Base-by-base conservation (phyloP, 805 yeast genomes). In the Candida fluviatilis region DNA sequence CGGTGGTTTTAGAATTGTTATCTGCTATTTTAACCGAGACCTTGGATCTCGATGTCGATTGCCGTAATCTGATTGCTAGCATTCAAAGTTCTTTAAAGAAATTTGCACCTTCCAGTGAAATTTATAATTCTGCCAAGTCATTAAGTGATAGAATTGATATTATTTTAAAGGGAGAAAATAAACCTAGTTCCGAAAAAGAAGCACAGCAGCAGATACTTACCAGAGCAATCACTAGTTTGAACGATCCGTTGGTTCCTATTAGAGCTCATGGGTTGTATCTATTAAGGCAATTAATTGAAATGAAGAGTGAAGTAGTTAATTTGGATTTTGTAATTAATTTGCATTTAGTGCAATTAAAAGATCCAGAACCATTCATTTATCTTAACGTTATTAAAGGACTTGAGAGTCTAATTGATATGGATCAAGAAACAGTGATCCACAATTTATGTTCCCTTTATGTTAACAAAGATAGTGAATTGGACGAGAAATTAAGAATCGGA, bases 291-390 rank as follows among this genome's bases (percentile, higher is more conserved):
- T 64, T 88, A 31, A 67, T 78, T 4, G 69, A 63, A 30, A 60
- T 57, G 21, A 66, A 66, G 25, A 76, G 85, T n/a, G 55, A 65
- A 1, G 78, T 76, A 0, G 54, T 86, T 11, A 52, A 73, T 0
- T 35, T 75, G 7, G 76, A 73, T 3, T 73, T 75, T 37, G 91
- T 76, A 0, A 58, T 86, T 19, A 69, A 75, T 13, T 58, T 87
- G 11, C 86, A 84, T 53, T 51, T 84, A 13, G 61, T 69, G 2
- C 86, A 83, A 47, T 59, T 93, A 31, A 72, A 73, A 34, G 95
- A 88, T 48, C 70, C 78, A 0, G 99, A 91, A 42, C 95, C 99
- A 0, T 91, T 80, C 56, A 77, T 93, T 12, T 93, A 87, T 54
- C 57, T 93, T 38, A 91, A 87, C 52, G 84, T 83, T 1, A 85